phyloP scores from a whole-genome alignment of 495 filamentous ascomycete genomes.

The Neurospora tetrasperma region DNA sequence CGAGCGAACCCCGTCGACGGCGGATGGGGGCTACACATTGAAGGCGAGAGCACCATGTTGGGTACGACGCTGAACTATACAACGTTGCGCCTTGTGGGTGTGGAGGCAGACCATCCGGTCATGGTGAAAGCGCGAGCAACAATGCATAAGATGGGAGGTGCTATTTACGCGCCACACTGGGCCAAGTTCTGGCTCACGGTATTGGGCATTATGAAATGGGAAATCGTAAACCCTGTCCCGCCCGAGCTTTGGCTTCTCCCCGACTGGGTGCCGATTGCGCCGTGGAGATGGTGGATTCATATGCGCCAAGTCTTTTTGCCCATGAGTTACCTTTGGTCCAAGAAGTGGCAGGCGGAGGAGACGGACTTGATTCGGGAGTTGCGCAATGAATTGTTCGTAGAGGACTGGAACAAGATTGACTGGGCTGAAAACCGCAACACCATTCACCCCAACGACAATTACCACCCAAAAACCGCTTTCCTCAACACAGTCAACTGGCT shows the following conservation, averaged over 20 bases:
- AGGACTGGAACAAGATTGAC: conserved; percentile 67
- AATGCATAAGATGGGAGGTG: conserved; percentile 79
- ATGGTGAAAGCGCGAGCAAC: conserved; percentile 80
- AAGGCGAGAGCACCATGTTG: conserved; percentile 87
- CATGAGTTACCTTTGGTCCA: conserved; percentile 84
- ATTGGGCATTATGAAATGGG: conserved; percentile 76
- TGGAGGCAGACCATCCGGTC: conserved; percentile 68
- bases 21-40: conserved; percentile 94
- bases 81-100: conserved; percentile 77
- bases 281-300: conserved; percentile 99
- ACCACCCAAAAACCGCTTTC: conserved; percentile 81
- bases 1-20: conserved; percentile 81
- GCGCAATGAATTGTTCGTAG: conserved; percentile 73
- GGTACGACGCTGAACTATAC: conserved; percentile 87
- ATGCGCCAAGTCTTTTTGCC: conserved; percentile 88
- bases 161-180: conserved; percentile 82
- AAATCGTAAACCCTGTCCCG: conserved; percentile 87
- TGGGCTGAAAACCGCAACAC: conserved; percentile 72
- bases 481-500: conserved; percentile 66
- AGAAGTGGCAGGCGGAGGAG: conserved; percentile 59
- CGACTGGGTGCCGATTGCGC: conserved; percentile 88
- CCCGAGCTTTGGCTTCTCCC: conserved; percentile 92
- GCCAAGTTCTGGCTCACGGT: conserved; percentile 86
- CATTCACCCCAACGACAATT: conserved; percentile 73
- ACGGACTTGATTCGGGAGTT: conserved; percentile 62